Base-by-base conservation (phyloP, 768 basidiomycete genomes). In the Naematelia aurantialba region DNA sequence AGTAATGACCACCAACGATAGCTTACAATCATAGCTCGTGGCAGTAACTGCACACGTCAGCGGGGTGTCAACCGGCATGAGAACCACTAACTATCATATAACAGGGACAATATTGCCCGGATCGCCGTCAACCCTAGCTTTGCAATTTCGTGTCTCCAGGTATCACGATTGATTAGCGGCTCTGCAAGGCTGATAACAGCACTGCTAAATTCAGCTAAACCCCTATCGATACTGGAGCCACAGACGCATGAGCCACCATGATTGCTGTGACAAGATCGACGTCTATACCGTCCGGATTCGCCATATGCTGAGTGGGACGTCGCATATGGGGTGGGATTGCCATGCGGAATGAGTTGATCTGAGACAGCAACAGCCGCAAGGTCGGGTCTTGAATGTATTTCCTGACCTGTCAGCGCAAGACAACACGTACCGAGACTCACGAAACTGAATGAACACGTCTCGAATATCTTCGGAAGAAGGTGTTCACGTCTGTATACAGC, bases 21-120 rank as follows among this genome's bases (percentile, higher is more conserved):
- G 58, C 70, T 46, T 31, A 73, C 71, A 21, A 59, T 73, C 72
- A 45, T 60, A 70, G 39, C 63, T 67, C 13, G 72, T 73, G 2
- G 64, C 61, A 25, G 65, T 70, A 34, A 73, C 70, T 72, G 42
- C 0, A 17, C 13, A 52, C 17, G 49, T 68, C 60, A 67, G 65
- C 54, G 5, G 10, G 4, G 10, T 42, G 5, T 21, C 1, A 24
- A 17, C 24, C 27, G 30, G 10, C 31, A 10, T 21, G 3, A 19
- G 3, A 12, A 12, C 5, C 3, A 67, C 70, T 66, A 44, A 72
- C 70, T 62, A 45, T 73, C 72, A 52, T 73, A 73, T n/a, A 73
- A 31, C 24, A 73, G 48, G 0, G 72, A 73, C 42, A 73, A 52
- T 13, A 66, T 49, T 4, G 72, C 65, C 19, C 72, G 58, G 4